Evolutionary conservation across 306 rosid genomes (phyloP).

Genomic region (Castanea crenata): DNA sequence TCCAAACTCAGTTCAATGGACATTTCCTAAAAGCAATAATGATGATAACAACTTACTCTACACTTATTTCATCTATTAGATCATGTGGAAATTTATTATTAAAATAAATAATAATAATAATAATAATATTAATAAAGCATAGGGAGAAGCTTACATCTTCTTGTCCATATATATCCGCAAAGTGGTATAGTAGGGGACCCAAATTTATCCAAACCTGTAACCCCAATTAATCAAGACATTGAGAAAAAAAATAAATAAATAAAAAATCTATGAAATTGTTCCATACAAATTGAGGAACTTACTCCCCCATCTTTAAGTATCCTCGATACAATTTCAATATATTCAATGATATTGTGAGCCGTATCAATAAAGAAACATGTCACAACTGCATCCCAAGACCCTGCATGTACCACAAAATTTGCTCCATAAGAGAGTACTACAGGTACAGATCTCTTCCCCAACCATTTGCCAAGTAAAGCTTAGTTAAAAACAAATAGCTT

Average conservation of each 20-base stretch:
- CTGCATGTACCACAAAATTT: conserved; percentile 44
- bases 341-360: conserved; percentile 87
- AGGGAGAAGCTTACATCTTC: conserved; percentile 63
- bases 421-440: conserved; percentile 25
- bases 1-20: conserved; percentile 94
- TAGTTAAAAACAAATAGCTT: too few species aligned
- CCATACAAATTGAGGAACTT: conserved; percentile 39
- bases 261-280: not conserved
- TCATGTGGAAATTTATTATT: not conserved
- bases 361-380: conserved; percentile 97
- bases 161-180: conserved; percentile 86
- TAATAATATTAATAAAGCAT: not conserved
- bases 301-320: conserved; percentile 94
- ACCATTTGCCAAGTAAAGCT: too few species aligned
- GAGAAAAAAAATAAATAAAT: conserved; percentile 1
- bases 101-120: too few species aligned
- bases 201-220: conserved; percentile 96
- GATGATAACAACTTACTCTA: conserved; percentile 2
- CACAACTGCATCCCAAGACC: conserved; percentile 95
- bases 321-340: conserved; percentile 80
- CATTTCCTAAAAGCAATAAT: conserved; percentile 62
- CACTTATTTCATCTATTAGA: not conserved
- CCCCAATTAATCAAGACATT: conserved; percentile 5
- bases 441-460: too few species aligned
- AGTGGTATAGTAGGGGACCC: conserved; percentile 95